Evolutionary conservation across 2,329 filamentous ascomycete genomes (phyloP).

Genomic region (Cytospora piceicola): DNA sequence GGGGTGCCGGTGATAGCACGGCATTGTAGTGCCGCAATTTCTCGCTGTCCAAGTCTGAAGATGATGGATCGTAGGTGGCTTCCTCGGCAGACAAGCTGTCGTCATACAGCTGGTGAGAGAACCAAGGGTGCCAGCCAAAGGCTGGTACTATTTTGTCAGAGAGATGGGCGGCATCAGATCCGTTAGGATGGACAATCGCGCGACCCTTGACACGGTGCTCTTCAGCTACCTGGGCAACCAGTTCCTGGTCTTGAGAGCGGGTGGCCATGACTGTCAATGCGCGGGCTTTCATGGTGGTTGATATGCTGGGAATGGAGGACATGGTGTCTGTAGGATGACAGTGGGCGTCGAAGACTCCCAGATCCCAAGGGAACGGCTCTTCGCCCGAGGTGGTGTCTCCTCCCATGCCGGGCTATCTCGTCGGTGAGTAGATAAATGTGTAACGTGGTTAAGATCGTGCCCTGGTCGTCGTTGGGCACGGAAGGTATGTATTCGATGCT

Average conservation of each 20-base stretch:
- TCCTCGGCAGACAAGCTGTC: conserved; percentile 46
- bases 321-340: conserved; percentile 85
- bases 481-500: too few relatives aligned
- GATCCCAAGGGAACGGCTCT: conserved; percentile 67
- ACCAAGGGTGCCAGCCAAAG: conserved; percentile 92
- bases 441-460: too few relatives aligned
- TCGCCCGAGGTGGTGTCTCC: conserved; percentile 23
- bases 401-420: conserved; percentile 1
- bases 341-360: conserved; percentile 77
- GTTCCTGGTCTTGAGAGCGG: conserved; percentile 72
- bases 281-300: conserved; percentile 64
- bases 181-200: conserved; percentile 17
- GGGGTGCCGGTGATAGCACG: conserved; percentile 62
- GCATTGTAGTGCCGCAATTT: conserved; percentile 65
- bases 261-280: conserved; percentile 78
- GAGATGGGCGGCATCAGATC: conserved; percentile 33
- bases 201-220: conserved; percentile 52
- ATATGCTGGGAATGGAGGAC: conserved; percentile 59
- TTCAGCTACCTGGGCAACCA: conserved; percentile 66
- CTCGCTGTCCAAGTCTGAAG: conserved; percentile 39
- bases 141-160: conserved; percentile 58
- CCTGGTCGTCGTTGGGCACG: neutral
- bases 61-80: conserved; percentile 42
- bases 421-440: neutral
- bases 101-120: conserved; percentile 75